Evolutionary conservation across 1,139 yeast species (phyloP).

Genomic region (Debaryomycetaceae sp.): DNA sequence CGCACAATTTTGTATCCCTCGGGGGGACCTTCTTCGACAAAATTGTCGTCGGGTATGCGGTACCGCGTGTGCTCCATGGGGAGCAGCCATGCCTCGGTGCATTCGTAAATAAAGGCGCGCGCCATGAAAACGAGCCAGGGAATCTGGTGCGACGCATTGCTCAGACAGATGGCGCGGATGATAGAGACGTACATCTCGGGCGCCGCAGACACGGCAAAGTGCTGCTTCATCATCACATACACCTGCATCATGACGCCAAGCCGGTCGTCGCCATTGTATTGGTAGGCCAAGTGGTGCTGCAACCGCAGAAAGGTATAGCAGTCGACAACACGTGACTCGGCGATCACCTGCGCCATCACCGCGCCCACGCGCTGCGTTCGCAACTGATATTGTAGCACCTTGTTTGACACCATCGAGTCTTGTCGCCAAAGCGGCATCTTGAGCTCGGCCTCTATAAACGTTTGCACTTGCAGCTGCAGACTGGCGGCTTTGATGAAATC

Average conservation of each 20-base stretch:
- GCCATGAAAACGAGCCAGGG: slow-evolving; percentile 16
- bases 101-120: slow-evolving; percentile 25
- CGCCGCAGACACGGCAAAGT: too few relatives aligned
- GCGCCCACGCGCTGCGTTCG: too few relatives aligned
- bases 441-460: slow-evolving; percentile 34
- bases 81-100: too few relatives aligned
- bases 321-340: too few relatives aligned
- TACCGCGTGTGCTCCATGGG: too few relatives aligned
- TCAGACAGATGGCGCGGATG: slow-evolving; percentile 11
- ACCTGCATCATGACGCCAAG: slow-evolving; percentile 4
- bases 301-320: slow-evolving; percentile 15
- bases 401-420: slow-evolving; percentile 27
- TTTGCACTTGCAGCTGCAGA: slow-evolving; percentile 22
- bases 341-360: too few relatives aligned
- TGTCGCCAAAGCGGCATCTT: slow-evolving; percentile 24
- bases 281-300: slow-evolving; percentile 13
- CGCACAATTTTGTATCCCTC: slow-evolving; percentile 28
- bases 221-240: not conserved
- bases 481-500: slow-evolving; percentile 31
- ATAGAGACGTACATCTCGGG: slow-evolving; percentile 14
- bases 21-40: slow-evolving; percentile 13
- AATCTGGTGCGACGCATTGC: slow-evolving; percentile 7
- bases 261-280: too few relatives aligned
- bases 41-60: too few relatives aligned
- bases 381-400: slow-evolving; percentile 18